Evolutionary conservation across 2,329 filamentous ascomycete species (phyloP).

Genomic region (Lachnellula suecica): DNA sequence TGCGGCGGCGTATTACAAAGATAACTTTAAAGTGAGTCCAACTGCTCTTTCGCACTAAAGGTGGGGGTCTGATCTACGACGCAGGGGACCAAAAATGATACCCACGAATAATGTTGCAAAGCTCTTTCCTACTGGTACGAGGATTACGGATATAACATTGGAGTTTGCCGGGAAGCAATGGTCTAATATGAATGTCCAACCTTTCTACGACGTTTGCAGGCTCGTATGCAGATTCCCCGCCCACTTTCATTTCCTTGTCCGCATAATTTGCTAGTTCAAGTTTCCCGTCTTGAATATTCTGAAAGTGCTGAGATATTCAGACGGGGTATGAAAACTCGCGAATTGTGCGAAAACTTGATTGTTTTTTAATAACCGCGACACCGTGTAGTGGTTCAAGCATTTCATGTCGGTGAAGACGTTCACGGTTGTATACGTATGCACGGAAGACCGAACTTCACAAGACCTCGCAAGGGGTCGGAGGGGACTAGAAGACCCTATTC

Average conservation of each 20-base stretch:
- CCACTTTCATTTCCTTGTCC: too few species aligned
- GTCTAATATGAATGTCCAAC: background rate
- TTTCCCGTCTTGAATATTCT: too few species aligned
- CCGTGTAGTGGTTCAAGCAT: slow-evolving; percentile 2
- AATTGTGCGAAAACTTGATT: too few species aligned
- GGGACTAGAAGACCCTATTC: background rate
- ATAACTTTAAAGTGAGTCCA: slow-evolving; percentile 1
- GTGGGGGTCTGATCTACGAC: background rate
- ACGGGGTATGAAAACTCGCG: too few species aligned
- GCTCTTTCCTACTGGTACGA: background rate
- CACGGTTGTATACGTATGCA: background rate
- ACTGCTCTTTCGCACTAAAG: background rate
- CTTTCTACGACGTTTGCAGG: background rate
- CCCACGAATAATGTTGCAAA: background rate
- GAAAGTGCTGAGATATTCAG: too few species aligned
- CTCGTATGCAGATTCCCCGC: too few species aligned
- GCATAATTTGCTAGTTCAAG: too few species aligned
- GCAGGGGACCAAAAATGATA: background rate
- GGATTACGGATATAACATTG: background rate
- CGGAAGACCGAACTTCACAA: background rate
- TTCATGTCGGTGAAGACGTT: background rate
- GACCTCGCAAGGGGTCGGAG: background rate
- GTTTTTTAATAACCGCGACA: too few species aligned
- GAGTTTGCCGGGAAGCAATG: background rate
- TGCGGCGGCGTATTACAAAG: background rate